phyloP scores from a whole-genome alignment of 345 rosid genomes.

The Acer yangbiense region DNA sequence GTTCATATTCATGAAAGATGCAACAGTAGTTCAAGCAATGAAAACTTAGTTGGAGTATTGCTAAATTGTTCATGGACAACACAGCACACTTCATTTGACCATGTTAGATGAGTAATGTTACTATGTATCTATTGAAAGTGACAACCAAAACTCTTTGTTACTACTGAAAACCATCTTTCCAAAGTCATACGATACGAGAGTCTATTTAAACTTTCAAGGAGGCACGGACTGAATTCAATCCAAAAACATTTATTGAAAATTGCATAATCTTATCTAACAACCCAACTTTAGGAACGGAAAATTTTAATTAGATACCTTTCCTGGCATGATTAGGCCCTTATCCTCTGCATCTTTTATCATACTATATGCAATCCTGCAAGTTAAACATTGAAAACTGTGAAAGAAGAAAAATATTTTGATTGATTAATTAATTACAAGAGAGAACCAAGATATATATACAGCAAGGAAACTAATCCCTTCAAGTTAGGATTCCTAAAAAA shows the following conservation, averaged over 20 bases:
- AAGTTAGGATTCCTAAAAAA: no score
- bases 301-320: slow-evolving; percentile 39
- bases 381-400: neutral
- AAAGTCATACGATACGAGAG: neutral
- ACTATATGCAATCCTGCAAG: slow-evolving; percentile 44
- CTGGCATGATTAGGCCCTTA: slow-evolving; percentile 57
- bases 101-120: neutral
- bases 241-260: no score
- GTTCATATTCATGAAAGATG: neutral
- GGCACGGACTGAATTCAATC: neutral
- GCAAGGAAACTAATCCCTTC: no score
- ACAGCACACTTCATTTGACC: neutral
- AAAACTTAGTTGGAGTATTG: neutral
- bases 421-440: no score
- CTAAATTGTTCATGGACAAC: neutral
- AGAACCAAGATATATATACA: no score
- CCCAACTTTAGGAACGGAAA: neutral
- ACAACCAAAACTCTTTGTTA: neutral
- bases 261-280: neutral
- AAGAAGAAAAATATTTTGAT: no score
- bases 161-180: neutral
- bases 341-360: slow-evolving; percentile 81
- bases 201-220: slow-evolving; percentile 2
- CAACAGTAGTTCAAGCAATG: neutral
- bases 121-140: neutral